Evolutionary conservation across 1,139 yeast genomes (phyloP).

Genomic region (Spathaspora sp.): DNA sequence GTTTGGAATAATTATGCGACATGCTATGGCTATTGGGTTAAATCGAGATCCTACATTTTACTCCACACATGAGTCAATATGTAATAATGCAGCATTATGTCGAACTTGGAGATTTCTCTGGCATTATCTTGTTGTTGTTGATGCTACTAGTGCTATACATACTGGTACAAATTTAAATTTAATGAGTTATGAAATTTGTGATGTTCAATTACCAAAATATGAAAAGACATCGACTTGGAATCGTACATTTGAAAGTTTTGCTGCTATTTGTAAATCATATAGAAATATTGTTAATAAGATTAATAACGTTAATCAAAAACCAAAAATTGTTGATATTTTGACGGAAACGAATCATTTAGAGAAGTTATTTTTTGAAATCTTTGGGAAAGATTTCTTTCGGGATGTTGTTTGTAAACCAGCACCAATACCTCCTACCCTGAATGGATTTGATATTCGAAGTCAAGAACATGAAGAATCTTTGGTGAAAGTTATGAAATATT

Average conservation of each 20-base stretch:
- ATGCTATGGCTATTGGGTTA: slow-evolving; percentile 44
- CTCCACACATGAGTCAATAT: slow-evolving; percentile 30
- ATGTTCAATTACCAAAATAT: slow-evolving; percentile 30
- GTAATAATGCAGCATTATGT: slow-evolving; percentile 26
- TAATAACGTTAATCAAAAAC: slow-evolving; percentile 29
- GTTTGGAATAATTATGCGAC: slow-evolving; percentile 38
- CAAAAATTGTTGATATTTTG: slow-evolving; percentile 38
- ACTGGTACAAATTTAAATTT: slow-evolving; percentile 35
- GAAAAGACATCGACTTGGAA: slow-evolving; percentile 18
- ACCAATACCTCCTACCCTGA: slow-evolving; percentile 14
- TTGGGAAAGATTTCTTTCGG: slow-evolving; percentile 47
- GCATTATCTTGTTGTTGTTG: slow-evolving; percentile 31
- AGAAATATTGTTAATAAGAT: slow-evolving; percentile 31
- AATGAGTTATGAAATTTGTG: slow-evolving; percentile 28
- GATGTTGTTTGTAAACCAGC: slow-evolving; percentile 41
- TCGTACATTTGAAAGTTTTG: slow-evolving; percentile 15
- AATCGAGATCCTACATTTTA: slow-evolving; percentile 43
- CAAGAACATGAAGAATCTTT: slow-evolving; percentile 21
- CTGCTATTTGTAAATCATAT: slow-evolving; percentile 27
- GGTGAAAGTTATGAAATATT: slow-evolving; percentile 37
- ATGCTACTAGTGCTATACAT: slow-evolving; percentile 35
- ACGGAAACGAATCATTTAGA: slow-evolving; percentile 41
- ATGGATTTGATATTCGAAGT: slow-evolving; percentile 17
- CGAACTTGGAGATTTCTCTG: slow-evolving; percentile 42
- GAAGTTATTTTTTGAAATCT: slow-evolving; percentile 34